Percentiles rank a stretch among this genome's conserved stretches.
These are phyloP conservation scores for Lodderomyces jiufengensis DNA, from an alignment of 1,139 yeast species.

Conservation along the genomic window DNA sequence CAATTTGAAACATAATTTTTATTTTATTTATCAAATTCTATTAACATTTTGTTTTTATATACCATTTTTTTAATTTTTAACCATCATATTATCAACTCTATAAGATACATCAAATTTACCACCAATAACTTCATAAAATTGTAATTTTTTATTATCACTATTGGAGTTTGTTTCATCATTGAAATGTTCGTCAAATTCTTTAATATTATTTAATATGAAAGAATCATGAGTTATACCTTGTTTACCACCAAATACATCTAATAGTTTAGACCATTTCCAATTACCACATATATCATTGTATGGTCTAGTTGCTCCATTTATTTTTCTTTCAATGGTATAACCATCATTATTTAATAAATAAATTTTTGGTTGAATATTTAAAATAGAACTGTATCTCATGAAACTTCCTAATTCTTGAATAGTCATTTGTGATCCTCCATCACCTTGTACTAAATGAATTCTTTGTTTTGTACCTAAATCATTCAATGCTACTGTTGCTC, in stretches of 20 bases:
- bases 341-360: slow-evolving; percentile 78
- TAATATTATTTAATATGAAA: slow-evolving; percentile 25
- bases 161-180: slow-evolving; percentile 10
- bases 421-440: slow-evolving; percentile 92
- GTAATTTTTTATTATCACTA: slow-evolving; percentile 20
- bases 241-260: slow-evolving; percentile 65
- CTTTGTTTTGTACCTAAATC: slow-evolving; percentile 53
- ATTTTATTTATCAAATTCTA: too few species aligned
- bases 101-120: slow-evolving; percentile 62
- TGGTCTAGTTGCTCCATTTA: slow-evolving; percentile 68
- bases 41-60: too few species aligned
- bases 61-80: too few species aligned
- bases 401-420: slow-evolving; percentile 74
- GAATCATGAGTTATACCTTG: slow-evolving; percentile 33
- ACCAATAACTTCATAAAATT: slow-evolving; percentile 56
- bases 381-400: slow-evolving; percentile 51
- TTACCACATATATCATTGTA: slow-evolving; percentile 76
- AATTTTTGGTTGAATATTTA: slow-evolving; percentile 46
- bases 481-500: slow-evolving; percentile 65
- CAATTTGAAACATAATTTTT: too few species aligned
- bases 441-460: slow-evolving; percentile 74
- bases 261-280: slow-evolving; percentile 75
- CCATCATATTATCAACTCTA: slow-evolving; percentile 30
- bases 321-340: slow-evolving; percentile 81
- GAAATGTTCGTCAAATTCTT: slow-evolving; percentile 25